Base-by-base conservation (phyloP, 352 stramenopile genomes). In the Phytophthora vignae region DNA sequence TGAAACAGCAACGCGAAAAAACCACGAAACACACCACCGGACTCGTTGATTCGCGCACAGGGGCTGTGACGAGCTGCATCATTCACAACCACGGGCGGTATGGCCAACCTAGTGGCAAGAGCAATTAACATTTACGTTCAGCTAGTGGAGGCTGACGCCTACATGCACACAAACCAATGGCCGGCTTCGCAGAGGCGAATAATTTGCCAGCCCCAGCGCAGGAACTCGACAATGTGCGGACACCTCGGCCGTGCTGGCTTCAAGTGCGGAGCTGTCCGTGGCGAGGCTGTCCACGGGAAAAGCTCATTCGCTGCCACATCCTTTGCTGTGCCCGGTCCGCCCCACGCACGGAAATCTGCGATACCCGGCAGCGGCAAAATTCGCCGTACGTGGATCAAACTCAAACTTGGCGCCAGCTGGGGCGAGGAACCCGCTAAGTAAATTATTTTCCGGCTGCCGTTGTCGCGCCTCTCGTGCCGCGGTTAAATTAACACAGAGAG, bases 231-330 rank as follows among this genome's bases (percentile, higher is more conserved):
- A 72, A 49, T 44, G 48, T 67, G 64, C 49, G 50, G 49, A 62
- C 61, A 63, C 40, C 49, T 50, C 25, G 11, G 22, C 31, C 48
- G 33, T 58, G 27, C 62, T 61, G 65, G 48, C 64, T 68, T 67
- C 59, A 63, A 73, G 66, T 58, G 25, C 49, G 21, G 58, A 57
- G 50, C 58, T n/a, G 63, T 69, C 17, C 54, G 33, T 25, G 25
- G n/a, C 49, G 46, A 57, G 65, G 58, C 65, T 72, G 65, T 72
- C 65, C 65, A 67, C 19, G 46, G 42, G 61, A 57, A 61, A 68
- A 68, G 40, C 42, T 56, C 50, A 42, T 29, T 56, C 15, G 27
- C 33, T 36, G 50, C 14, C 22, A 38, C 33, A 71, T 65, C 55
- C 64, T 70, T 27, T 55, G 44, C 54, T 70, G 57, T 71, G 62